A percentile compares a stretch with the other conserved stretches of the same genome.
phyloP scores from a whole-genome alignment of 1,284 basidiomycete species.

The Leucoagaricus sp. region DNA sequence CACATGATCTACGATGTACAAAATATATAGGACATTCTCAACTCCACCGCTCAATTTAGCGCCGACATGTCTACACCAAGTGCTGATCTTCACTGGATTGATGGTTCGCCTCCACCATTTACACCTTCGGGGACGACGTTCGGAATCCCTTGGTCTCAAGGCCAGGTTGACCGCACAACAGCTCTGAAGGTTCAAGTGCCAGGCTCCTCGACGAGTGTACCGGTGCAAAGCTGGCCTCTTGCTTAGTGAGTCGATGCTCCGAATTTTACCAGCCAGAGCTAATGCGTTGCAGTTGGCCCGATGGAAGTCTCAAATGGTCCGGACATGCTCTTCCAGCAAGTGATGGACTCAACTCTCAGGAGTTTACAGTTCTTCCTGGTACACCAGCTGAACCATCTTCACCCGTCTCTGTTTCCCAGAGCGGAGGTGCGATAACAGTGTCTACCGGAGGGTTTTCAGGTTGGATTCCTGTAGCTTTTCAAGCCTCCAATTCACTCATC shows the following conservation, averaged over 20 bases:
- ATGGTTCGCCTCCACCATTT: slow-evolving; percentile 31
- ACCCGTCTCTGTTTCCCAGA: slow-evolving; percentile 34
- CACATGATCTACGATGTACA: slow-evolving; percentile 8
- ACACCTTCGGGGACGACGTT: slow-evolving; percentile 38
- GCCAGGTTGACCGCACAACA: slow-evolving; percentile 41
- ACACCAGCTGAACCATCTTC: slow-evolving; percentile 37
- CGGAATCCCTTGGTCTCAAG: slow-evolving; percentile 42
- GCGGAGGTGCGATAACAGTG: slow-evolving; percentile 29
- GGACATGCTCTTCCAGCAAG: slow-evolving; percentile 39
- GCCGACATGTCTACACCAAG: slow-evolving; percentile 19
- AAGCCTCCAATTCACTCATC: background rate
- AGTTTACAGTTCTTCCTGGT: slow-evolving; percentile 33
- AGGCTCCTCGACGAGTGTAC: slow-evolving; percentile 29
- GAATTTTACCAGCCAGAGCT: background rate
- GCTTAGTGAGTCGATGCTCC: slow-evolving; percentile 32
- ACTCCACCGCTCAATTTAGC: background rate
- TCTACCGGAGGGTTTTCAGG: slow-evolving; percentile 40
- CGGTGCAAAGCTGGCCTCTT: slow-evolving; percentile 42
- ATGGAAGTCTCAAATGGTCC: slow-evolving; percentile 45
- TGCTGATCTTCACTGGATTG: slow-evolving; percentile 37
- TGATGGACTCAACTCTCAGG: slow-evolving; percentile 24
- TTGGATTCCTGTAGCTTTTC: slow-evolving; percentile 13
- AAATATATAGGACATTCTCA: slow-evolving; percentile 1
- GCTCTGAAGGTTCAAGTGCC: slow-evolving; percentile 29
- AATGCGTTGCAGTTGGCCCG: slow-evolving; percentile 38